Evolutionary conservation across 805 yeast genomes (phyloP), one percentile per base, ranked within the genome.

Genomic region (Ogataea corticis): DNA sequence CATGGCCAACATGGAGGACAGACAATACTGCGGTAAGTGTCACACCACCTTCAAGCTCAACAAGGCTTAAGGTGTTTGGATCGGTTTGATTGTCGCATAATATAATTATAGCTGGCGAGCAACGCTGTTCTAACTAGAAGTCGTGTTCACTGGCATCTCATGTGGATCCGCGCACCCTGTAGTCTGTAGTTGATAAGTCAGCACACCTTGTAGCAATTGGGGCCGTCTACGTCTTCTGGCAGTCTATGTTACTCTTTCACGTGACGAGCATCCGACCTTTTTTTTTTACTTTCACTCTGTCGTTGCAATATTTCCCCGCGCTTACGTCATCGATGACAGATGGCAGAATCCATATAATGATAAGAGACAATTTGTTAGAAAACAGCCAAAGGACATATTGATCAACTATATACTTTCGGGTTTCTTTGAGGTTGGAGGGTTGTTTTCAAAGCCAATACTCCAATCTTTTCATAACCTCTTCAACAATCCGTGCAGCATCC

Each of bases 11-110:
- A 91, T 87, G 92, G 77, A 80, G 73, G 91, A 85, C 86, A 91
- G 99, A 84, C 96, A 87, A 78, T 94, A 94, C 97, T 94, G 99
- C 80, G 99, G 99, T 81, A 90, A 87, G 82, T 94, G 99, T 82
- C 97, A 91, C 85, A 79, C 86, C 68, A 91, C 97, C 75, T 85
- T 83, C 80, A 85, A 83, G 72, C 70, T 71, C 47, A 61, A 67
- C 58, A 59, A 50, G 40, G 30, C 17, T n/a, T 33, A 21, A 25
- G 11, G 23, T 31, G 15, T n/a, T 15, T 34, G 28, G 15, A 23
- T 27, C n/a, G 38, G 19, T 30, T 27, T 37, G 40, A 30, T 21
- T 37, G 21, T 17, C 25, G 40, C 16, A 13, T 37, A 23, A 16
- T 27, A 37, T 28, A 37, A 25, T 15, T 37, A 25, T 37, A 37